Percentiles rank a stretch among this genome's conserved stretches.
Conservation (phyloP, 2,329 filamentous ascomycete genomes). For the Laburnicola sp. region DNA sequence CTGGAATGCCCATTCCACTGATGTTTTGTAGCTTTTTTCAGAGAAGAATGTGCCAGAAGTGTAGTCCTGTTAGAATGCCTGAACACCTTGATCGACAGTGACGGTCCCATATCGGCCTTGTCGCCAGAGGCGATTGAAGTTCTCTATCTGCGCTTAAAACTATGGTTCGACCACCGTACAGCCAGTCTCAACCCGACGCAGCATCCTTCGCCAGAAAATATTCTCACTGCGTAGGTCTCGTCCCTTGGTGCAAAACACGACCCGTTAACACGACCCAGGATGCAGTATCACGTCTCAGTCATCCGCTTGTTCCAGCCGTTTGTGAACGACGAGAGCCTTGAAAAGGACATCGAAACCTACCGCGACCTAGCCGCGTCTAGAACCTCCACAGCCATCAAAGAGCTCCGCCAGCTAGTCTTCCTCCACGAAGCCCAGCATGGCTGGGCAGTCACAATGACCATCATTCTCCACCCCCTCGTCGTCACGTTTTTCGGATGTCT, state of each 20-base stretch:
- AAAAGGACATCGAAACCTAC: slow-evolving; percentile 19
- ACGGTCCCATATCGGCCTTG: slow-evolving; percentile 7
- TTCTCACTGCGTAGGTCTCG: slow-evolving; percentile 31
- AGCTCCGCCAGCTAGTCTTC: slow-evolving; percentile 28
- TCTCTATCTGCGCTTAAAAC: slow-evolving; percentile 24
- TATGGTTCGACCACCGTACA: slow-evolving; percentile 29
- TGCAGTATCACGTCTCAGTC: slow-evolving; percentile 32
- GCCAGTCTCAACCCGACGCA: slow-evolving; percentile 22
- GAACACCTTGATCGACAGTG: slow-evolving; percentile 16
- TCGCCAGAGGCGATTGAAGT: slow-evolving; percentile 24
- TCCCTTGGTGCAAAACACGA: background rate
- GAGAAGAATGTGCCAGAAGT: slow-evolving; percentile 31
- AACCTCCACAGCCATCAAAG: slow-evolving; percentile 21
- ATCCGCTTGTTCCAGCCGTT: slow-evolving; percentile 32
- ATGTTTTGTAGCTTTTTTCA: slow-evolving; percentile 26
- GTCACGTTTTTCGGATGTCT: slow-evolving; percentile 31
- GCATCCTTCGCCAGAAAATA: slow-evolving; percentile 27
- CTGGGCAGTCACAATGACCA: slow-evolving; percentile 29
- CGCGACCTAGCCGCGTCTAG: slow-evolving; percentile 21
- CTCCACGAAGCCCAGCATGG: slow-evolving; percentile 32
- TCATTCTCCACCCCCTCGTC: slow-evolving; percentile 32
- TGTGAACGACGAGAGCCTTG: slow-evolving; percentile 12
- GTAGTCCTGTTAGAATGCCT: slow-evolving; percentile 30
- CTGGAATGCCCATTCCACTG: slow-evolving; percentile 1
- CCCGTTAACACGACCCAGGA: slow-evolving; percentile 23